Evolutionary conservation across 139 green algal genomes (phyloP).

Genomic region (Chlorella ohadii): DNA sequence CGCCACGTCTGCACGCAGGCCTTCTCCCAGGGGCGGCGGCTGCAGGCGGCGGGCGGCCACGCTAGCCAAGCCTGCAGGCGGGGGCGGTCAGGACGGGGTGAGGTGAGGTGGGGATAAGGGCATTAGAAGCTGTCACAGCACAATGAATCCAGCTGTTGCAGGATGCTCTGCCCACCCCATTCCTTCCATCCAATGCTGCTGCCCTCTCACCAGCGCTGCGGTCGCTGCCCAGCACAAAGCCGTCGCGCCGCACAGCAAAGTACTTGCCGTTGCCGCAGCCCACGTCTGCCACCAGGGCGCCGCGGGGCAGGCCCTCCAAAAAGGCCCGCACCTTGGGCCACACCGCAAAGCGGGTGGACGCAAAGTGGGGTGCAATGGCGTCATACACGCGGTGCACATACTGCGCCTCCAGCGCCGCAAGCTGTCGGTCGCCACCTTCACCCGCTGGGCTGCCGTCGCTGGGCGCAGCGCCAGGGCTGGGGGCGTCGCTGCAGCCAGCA

Average conservation of each 20-base stretch:
- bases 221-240: conserved; percentile 80
- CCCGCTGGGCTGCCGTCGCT: background rate
- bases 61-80: conserved; percentile 52
- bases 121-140: too few species aligned
- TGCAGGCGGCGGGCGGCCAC: conserved; percentile 59
- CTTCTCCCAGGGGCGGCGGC: background rate
- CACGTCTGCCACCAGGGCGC: conserved; percentile 86
- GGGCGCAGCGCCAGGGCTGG: background rate
- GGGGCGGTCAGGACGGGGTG: background rate
- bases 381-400: conserved; percentile 95
- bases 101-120: too few species aligned
- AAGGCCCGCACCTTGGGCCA: conserved; percentile 93
- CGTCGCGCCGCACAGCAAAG: conserved; percentile 82
- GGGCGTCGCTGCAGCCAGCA: background rate
- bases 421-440: background rate
- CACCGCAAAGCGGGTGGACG: conserved; percentile 88
- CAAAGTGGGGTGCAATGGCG: conserved; percentile 96
- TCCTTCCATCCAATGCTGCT: too few species aligned
- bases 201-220: conserved; percentile 61
- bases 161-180: too few species aligned
- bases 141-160: too few species aligned
- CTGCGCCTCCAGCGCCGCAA: conserved; percentile 59
- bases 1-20: conserved; percentile 74
- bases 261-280: conserved; percentile 99
- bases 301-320: conserved; percentile 73